Evolutionary conservation across 1,139 yeast species (phyloP), one percentile per base, ranked within the genome.

Genomic region (Zygosaccharomyces pseudobailii): DNA sequence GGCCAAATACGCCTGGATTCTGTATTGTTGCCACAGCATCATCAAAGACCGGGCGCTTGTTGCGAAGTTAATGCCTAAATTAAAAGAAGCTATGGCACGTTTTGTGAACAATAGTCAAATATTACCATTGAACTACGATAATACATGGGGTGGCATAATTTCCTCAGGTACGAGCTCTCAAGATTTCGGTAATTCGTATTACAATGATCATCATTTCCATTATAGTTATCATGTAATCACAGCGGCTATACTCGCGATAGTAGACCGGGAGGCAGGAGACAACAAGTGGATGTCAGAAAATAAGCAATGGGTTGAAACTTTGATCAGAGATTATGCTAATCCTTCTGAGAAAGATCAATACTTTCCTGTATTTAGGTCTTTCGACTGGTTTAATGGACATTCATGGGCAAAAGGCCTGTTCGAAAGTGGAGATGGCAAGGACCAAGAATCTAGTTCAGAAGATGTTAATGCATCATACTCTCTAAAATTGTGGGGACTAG

Each of bases 121-220:
- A 17, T 71, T 75, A 45, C 90, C 90, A 0, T 71, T 85, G 57
- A 73, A 73, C 1, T 85, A 84, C 59, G 92, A 85, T 52, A 71
- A 72, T 1, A 71, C 78, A 1, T 85, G 90, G 89, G 80, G 79
- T 59, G 94, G 94, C n/a, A 60, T 85, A 7, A 74, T 83, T 10
- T 83, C 90, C 0, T 75, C 84, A 0, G 87, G 89, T 0, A 69
- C 68, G 41, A 65, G 70, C 36, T 67, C 72, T 31, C 71, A 70
- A 51, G 94, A 85, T 69, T 85, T 81, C 62, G 94, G 94, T 46
- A 85, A 85, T 59, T 74, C 89, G 8, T 81, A 78, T 59, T 85
- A 84, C 62, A 85, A 85, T 58, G 94, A 85, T 58, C 94, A 85
- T 58, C 92, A 85, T 65, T 85, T 85, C 71, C 92, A 85, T 66